Conservation (phyloP, 306 rosid genomes). For the Vigna reflexopilosa region DNA sequence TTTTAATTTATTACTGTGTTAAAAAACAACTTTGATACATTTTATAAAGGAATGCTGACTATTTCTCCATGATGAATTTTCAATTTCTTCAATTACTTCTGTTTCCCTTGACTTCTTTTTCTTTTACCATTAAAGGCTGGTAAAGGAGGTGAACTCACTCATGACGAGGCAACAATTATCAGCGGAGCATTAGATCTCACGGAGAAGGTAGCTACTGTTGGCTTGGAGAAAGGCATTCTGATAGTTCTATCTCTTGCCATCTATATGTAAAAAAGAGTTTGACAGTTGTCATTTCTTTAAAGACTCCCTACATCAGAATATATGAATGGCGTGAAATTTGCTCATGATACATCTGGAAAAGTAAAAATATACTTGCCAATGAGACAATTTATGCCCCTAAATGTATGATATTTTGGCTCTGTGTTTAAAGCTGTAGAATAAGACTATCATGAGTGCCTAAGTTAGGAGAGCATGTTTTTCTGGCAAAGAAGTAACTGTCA, state of each 20-base stretch:
- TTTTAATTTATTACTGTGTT: slow-evolving; percentile 17
- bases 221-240: slow-evolving; percentile 22
- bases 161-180: slow-evolving; percentile 90
- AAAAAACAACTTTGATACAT: background rate
- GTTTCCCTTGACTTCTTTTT: slow-evolving; percentile 34
- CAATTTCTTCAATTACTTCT: slow-evolving; percentile 7
- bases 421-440: slow-evolving; percentile 3
- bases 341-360: background rate
- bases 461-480: slow-evolving; percentile 16
- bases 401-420: background rate
- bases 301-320: background rate
- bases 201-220: slow-evolving; percentile 63
- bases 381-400: slow-evolving; percentile 16
- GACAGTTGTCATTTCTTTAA: slow-evolving; percentile 15
- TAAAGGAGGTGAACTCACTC: slow-evolving; percentile 97
- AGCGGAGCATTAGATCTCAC: slow-evolving; percentile 96
- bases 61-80: slow-evolving; percentile 32
- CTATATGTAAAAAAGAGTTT: background rate
- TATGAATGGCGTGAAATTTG: slow-evolving; percentile 10
- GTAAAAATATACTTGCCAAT: background rate
- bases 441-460: slow-evolving; percentile 25
- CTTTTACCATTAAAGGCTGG: slow-evolving; percentile 71
- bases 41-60: slow-evolving; percentile 20
- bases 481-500: slow-evolving; percentile 16
- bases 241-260: slow-evolving; percentile 5